A percentile compares a stretch with the other conserved stretches of the same genome.
These are phyloP conservation scores for Cryptosporidium parvum DNA, from an alignment of 169 alveolate genomes.

Conservation along the genomic window DNA sequence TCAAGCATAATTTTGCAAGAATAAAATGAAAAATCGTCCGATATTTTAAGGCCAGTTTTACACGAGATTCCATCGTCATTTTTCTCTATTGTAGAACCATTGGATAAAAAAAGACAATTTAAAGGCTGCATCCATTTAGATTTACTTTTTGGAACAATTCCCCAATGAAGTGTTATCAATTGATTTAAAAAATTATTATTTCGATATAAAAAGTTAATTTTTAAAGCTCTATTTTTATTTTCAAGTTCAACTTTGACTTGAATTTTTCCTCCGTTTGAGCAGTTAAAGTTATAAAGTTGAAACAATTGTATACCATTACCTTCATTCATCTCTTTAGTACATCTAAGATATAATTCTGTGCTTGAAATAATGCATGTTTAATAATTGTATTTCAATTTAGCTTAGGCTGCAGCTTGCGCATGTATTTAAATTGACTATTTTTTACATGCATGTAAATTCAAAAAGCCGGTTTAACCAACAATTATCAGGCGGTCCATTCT, in stretches of 20 bases:
- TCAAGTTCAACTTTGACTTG: slow-evolving; percentile 1
- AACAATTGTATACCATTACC: neutral
- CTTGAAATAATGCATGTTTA: neutral
- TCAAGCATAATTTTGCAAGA: slow-evolving; percentile 36
- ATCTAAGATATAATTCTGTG: neutral
- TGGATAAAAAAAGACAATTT: slow-evolving; percentile 45
- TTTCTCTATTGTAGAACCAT: slow-evolving; percentile 49
- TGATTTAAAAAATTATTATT: neutral
- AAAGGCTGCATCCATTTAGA: slow-evolving; percentile 55
- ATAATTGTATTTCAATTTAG: neutral
- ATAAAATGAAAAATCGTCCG: neutral
- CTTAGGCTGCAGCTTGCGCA: slow-evolving; percentile 16
- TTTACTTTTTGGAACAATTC: slow-evolving; percentile 11
- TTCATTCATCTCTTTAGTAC: neutral
- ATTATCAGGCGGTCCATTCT: slow-evolving; percentile 46
- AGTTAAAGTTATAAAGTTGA: slow-evolving; percentile 18
- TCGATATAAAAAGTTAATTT: neutral
- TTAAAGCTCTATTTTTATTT: neutral
- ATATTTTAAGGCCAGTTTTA: neutral
- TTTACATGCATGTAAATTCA: slow-evolving; percentile 54
- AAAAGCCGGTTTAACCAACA: neutral
- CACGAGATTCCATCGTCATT: slow-evolving; percentile 56
- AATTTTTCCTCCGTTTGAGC: slow-evolving; percentile 44
- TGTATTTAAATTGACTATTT: slow-evolving; percentile 31
- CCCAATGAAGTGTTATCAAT: slow-evolving; percentile 57